Percentiles rank a stretch among this genome's conserved stretches.
These are phyloP conservation scores for Metarhizium rileyi DNA, from an alignment of 2,329 filamentous ascomycete species.

Conservation along the genomic window DNA sequence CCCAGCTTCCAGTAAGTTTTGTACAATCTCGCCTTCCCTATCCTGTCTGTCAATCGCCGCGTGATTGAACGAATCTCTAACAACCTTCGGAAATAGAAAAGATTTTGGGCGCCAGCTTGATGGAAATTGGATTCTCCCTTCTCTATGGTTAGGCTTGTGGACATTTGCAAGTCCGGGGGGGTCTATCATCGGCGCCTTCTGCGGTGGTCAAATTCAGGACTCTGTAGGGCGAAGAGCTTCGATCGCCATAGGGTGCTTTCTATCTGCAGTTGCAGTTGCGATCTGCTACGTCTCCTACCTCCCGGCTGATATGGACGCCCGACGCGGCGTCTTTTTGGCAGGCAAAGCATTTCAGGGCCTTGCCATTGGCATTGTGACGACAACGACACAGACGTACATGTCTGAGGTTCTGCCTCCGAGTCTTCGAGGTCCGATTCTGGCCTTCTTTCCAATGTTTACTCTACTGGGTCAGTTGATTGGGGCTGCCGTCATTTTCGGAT, in stretches of 20 bases:
- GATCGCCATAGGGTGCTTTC: slow-evolving; percentile 24
- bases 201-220: slow-evolving; percentile 31
- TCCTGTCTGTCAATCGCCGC: neutral
- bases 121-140: slow-evolving; percentile 27
- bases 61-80: neutral
- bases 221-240: slow-evolving; percentile 26
- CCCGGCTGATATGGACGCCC: slow-evolving; percentile 12
- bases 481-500: slow-evolving; percentile 29
- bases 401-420: slow-evolving; percentile 38
- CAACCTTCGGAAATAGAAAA: slow-evolving; percentile 7
- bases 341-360: slow-evolving; percentile 37
- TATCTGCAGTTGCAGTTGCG: slow-evolving; percentile 28
- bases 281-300: slow-evolving; percentile 17
- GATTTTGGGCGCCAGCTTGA: slow-evolving; percentile 24
- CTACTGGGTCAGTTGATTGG: slow-evolving; percentile 39
- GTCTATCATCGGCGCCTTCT: slow-evolving; percentile 25
- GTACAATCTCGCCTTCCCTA: neutral
- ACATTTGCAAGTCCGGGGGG: slow-evolving; percentile 28
- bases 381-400: slow-evolving; percentile 35
- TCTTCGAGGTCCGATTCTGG: slow-evolving; percentile 36
- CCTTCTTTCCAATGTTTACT: slow-evolving; percentile 39
- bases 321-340: slow-evolving; percentile 30
- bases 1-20: slow-evolving; percentile 18
- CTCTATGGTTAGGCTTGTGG: slow-evolving; percentile 35
- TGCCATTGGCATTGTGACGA: slow-evolving; percentile 34